Conservation (phyloP, 2,329 filamentous ascomycete species). For the Pestalotiopsis sp. region DNA sequence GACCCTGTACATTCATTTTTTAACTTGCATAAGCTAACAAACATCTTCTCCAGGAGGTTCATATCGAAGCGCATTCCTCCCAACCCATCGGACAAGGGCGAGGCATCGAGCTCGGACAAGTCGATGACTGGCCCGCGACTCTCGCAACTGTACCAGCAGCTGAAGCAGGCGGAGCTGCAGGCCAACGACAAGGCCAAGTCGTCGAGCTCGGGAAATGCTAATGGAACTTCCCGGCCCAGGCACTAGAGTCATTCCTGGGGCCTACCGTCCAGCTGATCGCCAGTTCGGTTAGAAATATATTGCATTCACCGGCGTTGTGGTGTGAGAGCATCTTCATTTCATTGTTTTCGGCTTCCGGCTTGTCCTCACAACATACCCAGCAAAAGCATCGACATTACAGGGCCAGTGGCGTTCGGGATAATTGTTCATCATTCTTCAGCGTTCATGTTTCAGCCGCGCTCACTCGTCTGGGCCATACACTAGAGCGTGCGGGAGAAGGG, state of each 20-base stretch:
- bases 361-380: slow-evolving; percentile 33
- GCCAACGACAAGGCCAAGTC: slow-evolving; percentile 26
- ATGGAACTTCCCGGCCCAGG: slow-evolving; percentile 27
- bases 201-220: slow-evolving; percentile 23
- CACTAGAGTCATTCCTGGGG: slow-evolving; percentile 14
- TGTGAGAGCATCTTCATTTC: slow-evolving; percentile 28
- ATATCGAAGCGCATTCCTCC: slow-evolving; percentile 37
- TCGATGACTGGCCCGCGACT: slow-evolving; percentile 35
- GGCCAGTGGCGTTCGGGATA: slow-evolving; percentile 29
- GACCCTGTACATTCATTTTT: neutral
- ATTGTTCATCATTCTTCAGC: slow-evolving; percentile 1
- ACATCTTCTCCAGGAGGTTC: slow-evolving; percentile 28
- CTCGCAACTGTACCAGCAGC: slow-evolving; percentile 32
- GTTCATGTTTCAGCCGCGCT: neutral
- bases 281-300: slow-evolving; percentile 20
- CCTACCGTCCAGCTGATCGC: neutral
- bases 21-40: slow-evolving; percentile 19
- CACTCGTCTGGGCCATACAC: neutral
- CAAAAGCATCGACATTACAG: slow-evolving; percentile 35
- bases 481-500: slow-evolving; percentile 1
- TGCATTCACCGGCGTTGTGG: slow-evolving; percentile 35
- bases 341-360: slow-evolving; percentile 21
- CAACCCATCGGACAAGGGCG: slow-evolving; percentile 26
- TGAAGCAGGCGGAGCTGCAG: slow-evolving; percentile 30
- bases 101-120: slow-evolving; percentile 22